Conservation (phyloP, 805 yeast species). For the Saturnispora sanitii region DNA sequence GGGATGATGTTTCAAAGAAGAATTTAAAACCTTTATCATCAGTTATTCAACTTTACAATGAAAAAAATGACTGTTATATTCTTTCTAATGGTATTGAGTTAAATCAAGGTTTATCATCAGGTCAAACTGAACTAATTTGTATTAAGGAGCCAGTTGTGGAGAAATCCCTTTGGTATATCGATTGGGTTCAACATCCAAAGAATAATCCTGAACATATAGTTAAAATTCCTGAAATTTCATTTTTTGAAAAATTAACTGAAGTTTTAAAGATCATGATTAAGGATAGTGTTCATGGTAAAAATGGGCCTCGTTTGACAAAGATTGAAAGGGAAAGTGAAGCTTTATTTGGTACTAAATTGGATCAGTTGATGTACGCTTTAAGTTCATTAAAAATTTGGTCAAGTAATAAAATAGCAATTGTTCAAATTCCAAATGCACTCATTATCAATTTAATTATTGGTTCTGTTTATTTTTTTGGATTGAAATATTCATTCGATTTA, state of each 20-base stretch:
- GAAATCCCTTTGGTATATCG: conserved; percentile 68
- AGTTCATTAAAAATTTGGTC: conserved; percentile 55
- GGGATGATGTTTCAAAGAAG: conserved; percentile 26
- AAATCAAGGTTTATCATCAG: conserved; percentile 56
- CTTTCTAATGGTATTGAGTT: conserved; percentile 63
- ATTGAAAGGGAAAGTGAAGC: background rate
- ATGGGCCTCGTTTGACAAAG: background rate
- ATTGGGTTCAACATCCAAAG: conserved; percentile 49
- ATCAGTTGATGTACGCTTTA: conserved; percentile 50
- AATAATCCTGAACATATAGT: conserved; percentile 28
- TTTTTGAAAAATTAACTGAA: conserved; percentile 44
- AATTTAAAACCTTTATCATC: conserved; percentile 49
- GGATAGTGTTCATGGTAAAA: conserved; percentile 30
- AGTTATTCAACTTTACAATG: conserved; percentile 60
- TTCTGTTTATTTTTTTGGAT: conserved; percentile 21
- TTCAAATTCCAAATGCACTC: conserved; percentile 55
- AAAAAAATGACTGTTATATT: conserved; percentile 57
- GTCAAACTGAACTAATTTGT: conserved; percentile 87
- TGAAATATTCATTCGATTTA: conserved; percentile 12
- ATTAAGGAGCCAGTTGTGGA: conserved; percentile 59
- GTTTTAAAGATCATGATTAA: conserved; percentile 41
- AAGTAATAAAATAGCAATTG: conserved; percentile 32
- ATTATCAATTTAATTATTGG: conserved; percentile 41
- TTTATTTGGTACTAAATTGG: conserved; percentile 27
- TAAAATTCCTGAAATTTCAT: conserved; percentile 26